These are phyloP conservation scores for Acorus gramineus DNA, from an alignment of 106 monocot genomes.

Conservation along the genomic window DNA sequence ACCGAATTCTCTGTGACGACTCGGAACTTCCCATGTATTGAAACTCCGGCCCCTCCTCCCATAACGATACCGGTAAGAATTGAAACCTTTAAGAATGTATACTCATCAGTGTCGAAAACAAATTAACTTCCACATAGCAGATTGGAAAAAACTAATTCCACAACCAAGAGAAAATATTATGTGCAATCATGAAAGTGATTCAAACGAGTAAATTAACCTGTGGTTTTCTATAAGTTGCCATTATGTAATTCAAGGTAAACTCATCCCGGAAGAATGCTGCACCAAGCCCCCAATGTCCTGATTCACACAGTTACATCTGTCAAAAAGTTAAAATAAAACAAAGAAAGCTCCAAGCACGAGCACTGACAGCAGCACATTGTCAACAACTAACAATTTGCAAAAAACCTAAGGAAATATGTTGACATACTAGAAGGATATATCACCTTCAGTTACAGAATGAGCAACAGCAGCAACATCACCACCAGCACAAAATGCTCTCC, in stretches of 20 bases:
- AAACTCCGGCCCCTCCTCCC: constrained; percentile 96
- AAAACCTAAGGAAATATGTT: background rate
- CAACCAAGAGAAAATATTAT: too few relatives aligned
- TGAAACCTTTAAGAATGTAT: constrained; percentile 57
- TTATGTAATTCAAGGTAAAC: constrained; percentile 68
- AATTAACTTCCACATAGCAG: too few relatives aligned
- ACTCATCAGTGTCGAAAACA: too few relatives aligned
- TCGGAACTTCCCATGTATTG: constrained; percentile 88
- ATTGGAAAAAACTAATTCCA: too few relatives aligned
- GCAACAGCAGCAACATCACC: constrained; percentile 83
- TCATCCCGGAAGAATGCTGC: constrained; percentile 73
- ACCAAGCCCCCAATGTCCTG: constrained; percentile 65
- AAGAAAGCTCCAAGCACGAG: background rate
- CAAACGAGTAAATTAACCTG: constrained; percentile 40
- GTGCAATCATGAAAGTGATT: too few relatives aligned
- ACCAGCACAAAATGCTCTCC: constrained; percentile 99
- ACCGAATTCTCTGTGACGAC: constrained; percentile 88
- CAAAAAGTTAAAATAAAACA: background rate
- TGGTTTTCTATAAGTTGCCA: constrained; percentile 85
- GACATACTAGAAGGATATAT: background rate
- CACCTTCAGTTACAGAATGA: constrained; percentile 48
- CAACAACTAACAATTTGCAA: too few relatives aligned
- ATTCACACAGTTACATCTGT: constrained; percentile 20
- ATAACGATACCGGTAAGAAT: constrained; percentile 85
- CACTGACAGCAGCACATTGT: background rate